phyloP scores from a whole-genome alignment of 768 basidiomycete genomes.

The Tylopilus subfusipes region DNA sequence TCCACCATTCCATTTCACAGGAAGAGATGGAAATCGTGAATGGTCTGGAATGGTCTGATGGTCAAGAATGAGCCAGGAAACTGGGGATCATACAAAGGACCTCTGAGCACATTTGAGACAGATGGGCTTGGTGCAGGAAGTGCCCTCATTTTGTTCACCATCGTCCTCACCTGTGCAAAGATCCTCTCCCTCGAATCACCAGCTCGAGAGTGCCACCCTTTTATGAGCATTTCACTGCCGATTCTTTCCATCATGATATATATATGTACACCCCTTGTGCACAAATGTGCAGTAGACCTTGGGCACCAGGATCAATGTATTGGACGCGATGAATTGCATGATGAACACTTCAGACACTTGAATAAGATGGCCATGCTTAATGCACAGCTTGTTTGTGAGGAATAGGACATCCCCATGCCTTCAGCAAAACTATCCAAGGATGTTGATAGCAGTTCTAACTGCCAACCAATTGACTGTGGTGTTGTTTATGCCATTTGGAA shows the following conservation, averaged over 20 bases:
- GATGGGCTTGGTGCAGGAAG: not conserved
- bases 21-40: not conserved
- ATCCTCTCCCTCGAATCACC: not conserved
- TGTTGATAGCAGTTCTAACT: no score
- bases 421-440: not conserved
- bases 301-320: not conserved
- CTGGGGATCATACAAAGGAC: not conserved
- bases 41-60: not conserved
- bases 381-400: not conserved
- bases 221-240: not conserved
- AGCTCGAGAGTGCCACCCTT: not conserved
- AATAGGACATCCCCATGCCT: not conserved
- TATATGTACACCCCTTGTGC: not conserved
- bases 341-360: not conserved
- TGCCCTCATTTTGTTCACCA: not conserved
- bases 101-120: not conserved
- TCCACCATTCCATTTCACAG: not conserved
- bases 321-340: not conserved
- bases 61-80: not conserved
- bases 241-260: not conserved
- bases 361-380: not conserved
- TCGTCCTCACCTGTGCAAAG: not conserved
- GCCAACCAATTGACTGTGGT: no score
- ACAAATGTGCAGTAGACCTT: not conserved
- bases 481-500: no score